phyloP scores from a whole-genome alignment of 805 yeast species.

The Candida michaelii region DNA sequence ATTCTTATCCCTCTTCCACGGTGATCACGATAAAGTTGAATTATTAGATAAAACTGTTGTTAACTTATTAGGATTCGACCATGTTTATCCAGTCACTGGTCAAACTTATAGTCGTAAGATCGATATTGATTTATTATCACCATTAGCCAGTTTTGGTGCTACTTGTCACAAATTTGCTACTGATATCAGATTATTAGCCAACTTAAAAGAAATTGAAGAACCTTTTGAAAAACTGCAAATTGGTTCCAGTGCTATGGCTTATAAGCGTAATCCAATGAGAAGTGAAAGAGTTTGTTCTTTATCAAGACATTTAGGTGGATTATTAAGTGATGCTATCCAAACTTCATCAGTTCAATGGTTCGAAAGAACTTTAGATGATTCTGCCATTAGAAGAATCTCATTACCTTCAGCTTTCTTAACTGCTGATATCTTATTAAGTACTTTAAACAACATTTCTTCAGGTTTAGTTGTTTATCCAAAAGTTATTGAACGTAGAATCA shows the following conservation, averaged over 20 bases:
- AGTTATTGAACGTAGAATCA: constrained; percentile 96
- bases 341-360: constrained; percentile 99
- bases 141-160: constrained; percentile 93
- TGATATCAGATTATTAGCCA: constrained; percentile 91
- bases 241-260: constrained; percentile 98
- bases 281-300: constrained; percentile 98
- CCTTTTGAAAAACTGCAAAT: constrained; percentile 98
- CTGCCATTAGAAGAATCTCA: constrained; percentile 96
- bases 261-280: constrained; percentile 99
- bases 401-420: constrained; percentile 95
- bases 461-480: constrained; percentile 98
- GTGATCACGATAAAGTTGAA: constrained; percentile 96
- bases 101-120: constrained; percentile 99
- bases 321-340: constrained; percentile 90
- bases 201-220: constrained; percentile 96
- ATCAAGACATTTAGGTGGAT: constrained; percentile 90
- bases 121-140: constrained; percentile 90
- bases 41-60: constrained; percentile 87
- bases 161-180: constrained; percentile 97
- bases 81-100: constrained; percentile 96
- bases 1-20: constrained; percentile 91
- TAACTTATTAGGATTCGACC: constrained; percentile 88
- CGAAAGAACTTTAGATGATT: constrained; percentile 97
- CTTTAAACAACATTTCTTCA: constrained; percentile 86
- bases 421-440: constrained; percentile 87